phyloP scores from a whole-genome alignment of 176 grass and related monocot species.

The Metroxylon sagu region DNA sequence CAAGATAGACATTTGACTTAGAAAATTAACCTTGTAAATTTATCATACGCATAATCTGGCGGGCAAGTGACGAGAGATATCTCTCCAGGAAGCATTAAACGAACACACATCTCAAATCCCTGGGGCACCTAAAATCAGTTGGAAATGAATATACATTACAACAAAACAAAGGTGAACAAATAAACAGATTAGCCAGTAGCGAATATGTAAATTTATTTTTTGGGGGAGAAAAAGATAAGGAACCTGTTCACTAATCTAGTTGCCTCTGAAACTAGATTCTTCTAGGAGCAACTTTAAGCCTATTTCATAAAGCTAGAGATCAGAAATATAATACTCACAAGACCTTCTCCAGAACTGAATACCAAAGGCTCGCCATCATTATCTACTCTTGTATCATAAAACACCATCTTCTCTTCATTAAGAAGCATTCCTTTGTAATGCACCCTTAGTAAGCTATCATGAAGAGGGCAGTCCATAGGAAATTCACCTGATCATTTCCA shows the following conservation, averaged over 20 bases:
- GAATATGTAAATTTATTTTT: too few species aligned
- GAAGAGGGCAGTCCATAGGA: constrained; percentile 99
- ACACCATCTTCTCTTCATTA: constrained; percentile 82
- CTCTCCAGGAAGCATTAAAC: constrained; percentile 98
- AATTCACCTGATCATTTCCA: constrained; percentile 66
- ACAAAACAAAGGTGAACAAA: background rate
- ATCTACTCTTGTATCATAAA: constrained; percentile 88
- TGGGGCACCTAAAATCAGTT: constrained; percentile 64
- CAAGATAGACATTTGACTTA: constrained; percentile 17
- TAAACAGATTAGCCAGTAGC: background rate
- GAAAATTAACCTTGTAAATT: constrained; percentile 73
- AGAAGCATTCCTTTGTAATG: constrained; percentile 89
- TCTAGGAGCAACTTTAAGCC: too few species aligned
- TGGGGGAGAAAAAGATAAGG: too few species aligned
- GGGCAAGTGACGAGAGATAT: constrained; percentile 73
- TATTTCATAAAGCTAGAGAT: background rate
- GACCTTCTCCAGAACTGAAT: constrained; percentile 94
- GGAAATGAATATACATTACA: background rate
- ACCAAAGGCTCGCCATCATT: constrained; percentile 86
- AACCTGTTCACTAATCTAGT: too few species aligned
- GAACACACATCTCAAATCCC: constrained; percentile 96
- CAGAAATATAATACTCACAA: constrained; percentile 38
- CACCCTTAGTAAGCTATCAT: constrained; percentile 90
- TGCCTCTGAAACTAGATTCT: too few species aligned
- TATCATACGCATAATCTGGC: constrained; percentile 98